Percentiles rank a stretch among this genome's conserved stretches.
phyloP scores from a whole-genome alignment of 2,329 filamentous ascomycete species.

The Pestalotiopsis fici region DNA sequence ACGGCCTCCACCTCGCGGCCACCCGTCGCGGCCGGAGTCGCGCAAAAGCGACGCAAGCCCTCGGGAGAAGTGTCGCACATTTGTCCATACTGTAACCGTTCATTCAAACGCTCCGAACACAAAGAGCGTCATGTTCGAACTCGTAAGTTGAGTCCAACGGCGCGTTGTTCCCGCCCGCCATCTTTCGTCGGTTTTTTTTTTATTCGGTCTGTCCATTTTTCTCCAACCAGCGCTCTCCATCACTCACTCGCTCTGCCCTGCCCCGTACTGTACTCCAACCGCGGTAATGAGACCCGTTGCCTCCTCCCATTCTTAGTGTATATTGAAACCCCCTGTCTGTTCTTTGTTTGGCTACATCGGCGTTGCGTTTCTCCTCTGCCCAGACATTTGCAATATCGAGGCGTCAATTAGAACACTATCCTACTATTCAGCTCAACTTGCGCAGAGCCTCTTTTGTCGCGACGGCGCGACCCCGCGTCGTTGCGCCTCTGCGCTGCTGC shows the following conservation, averaged over 20 bases:
- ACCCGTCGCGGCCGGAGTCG: not conserved
- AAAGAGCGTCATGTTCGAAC: constrained; percentile 46
- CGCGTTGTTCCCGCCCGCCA: not conserved
- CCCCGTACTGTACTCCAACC: not conserved
- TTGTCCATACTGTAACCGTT: constrained; percentile 37
- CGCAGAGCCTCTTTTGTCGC: not conserved
- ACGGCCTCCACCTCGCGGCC: not conserved
- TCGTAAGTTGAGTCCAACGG: constrained; percentile 32
- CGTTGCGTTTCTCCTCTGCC: not conserved
- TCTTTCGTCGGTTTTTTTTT: not conserved
- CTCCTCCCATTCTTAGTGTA: not conserved
- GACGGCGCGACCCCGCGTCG: not conserved
- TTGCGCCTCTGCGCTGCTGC: not conserved
- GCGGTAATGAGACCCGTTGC: not conserved
- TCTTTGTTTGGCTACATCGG: not conserved
- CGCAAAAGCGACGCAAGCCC: constrained; percentile 3
- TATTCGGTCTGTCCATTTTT: not conserved
- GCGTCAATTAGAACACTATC: not conserved
- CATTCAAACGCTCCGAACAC: constrained; percentile 48
- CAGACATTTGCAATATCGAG: not conserved
- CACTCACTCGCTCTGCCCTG: not conserved
- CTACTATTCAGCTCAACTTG: not conserved
- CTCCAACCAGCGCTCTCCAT: not conserved
- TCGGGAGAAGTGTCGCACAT: not conserved
- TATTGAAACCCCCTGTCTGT: not conserved